Base-by-base conservation (phyloP, 2,329 filamentous ascomycete species). In the Sporothrix variecibatus region DNA sequence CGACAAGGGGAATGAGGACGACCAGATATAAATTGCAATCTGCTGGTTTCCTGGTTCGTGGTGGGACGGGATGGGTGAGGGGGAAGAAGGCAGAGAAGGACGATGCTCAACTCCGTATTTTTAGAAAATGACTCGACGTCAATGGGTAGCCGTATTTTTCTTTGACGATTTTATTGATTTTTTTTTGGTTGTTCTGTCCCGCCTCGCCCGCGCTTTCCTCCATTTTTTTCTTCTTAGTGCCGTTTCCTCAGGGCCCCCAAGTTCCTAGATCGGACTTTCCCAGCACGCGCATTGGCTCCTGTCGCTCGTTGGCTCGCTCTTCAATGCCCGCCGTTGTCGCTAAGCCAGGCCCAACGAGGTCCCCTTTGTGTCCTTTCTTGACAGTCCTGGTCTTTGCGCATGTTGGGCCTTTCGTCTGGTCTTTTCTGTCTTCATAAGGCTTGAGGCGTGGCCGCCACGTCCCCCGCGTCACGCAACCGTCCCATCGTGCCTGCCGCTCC, bases 211-310 rank as follows among this genome's bases (percentile, higher is more conserved):
- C 58, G 58, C 58, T 40, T 38, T 38, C 58, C 58, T 31, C 40
- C 71, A 58, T 53, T 68, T 71, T 56, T 71, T 71, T 56, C 20
- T 56, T 56, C 26, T 56, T 67, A 64, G 58, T 46, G 31, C 31
- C 56, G 26, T 71, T 49, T 64, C 34, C 34, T 23, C 46, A 8
- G 23, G 17, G n/a, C 28, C 20, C 23, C 49, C 31, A 46, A 46
- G 62, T 31, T 75, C 76, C 76, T 76, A 76, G 56, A 76, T 76
- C 76, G 76, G 76, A 72, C 67, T 60, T 74, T 26, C 17, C 68
- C 38, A 62, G 34, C 76, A 75, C 75, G 74, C 71, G 73, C 69
- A 74, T 76, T 74, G 73, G 74, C 70, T 75, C 17, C 71, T 46
- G 53, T 17, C 58, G 71, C 64, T 75, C 68, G 73, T 75, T 75